Percentiles rank a stretch among this genome's conserved stretches.
phyloP scores from a whole-genome alignment of 1,139 yeast species.

The Groenewaldozyma auringiensis region DNA sequence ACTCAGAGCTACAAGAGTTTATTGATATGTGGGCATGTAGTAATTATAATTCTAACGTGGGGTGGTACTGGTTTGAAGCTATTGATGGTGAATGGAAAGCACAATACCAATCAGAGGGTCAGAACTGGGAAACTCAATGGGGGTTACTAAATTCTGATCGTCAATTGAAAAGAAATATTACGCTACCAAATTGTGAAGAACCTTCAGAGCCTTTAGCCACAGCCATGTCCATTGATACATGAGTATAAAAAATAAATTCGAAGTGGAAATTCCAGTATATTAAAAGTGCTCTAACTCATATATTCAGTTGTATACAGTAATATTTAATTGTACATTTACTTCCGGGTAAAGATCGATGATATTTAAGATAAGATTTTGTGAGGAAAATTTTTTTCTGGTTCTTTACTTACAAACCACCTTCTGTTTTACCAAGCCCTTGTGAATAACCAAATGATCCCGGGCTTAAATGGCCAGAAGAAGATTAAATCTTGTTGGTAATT shows the following conservation, averaged over 20 bases:
- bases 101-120: slow-evolving; percentile 41
- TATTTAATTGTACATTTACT: no score
- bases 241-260: not conserved
- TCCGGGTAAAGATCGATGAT: no score
- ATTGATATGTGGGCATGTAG: slow-evolving; percentile 48
- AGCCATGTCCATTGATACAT: not conserved
- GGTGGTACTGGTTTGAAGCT: slow-evolving; percentile 63
- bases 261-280: no score
- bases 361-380: no score
- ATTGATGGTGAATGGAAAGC: slow-evolving; percentile 69
- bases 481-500: slow-evolving; percentile 11
- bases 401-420: slow-evolving; percentile 19
- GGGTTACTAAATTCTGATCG: slow-evolving; percentile 51
- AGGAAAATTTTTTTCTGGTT: no score
- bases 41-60: slow-evolving; percentile 31
- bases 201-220: no score
- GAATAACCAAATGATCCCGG: slow-evolving; percentile 16
- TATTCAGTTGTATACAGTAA: no score
- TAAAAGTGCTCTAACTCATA: no score
- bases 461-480: slow-evolving; percentile 33
- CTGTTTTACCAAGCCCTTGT: slow-evolving; percentile 27
- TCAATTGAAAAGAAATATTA: slow-evolving; percentile 32
- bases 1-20: slow-evolving; percentile 40
- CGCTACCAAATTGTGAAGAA: slow-evolving; percentile 21
- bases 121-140: slow-evolving; percentile 66